phyloP scores from a whole-genome alignment of 192 early-diverging fungal species.

The Coemansia sp. region DNA sequence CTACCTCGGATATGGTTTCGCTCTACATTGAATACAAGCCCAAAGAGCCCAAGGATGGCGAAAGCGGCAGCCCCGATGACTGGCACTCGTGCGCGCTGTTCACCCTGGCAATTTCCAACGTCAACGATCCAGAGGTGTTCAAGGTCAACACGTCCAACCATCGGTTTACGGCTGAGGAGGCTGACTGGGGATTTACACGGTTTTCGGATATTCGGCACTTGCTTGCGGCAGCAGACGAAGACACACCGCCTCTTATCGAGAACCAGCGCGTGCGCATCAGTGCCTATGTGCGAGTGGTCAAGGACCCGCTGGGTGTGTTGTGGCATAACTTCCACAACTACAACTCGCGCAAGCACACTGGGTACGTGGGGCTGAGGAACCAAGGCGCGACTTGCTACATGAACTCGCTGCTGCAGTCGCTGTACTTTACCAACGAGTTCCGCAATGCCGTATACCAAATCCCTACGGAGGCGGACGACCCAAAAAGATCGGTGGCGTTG shows the following conservation, averaged over 20 bases:
- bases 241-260: constrained; percentile 62
- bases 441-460: constrained; percentile 91
- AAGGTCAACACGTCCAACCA: constrained; percentile 64
- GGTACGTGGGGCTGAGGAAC: constrained; percentile 92
- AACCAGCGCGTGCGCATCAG: constrained; percentile 64
- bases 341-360: constrained; percentile 86
- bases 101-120: constrained; percentile 72
- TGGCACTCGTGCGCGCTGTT: constrained; percentile 89
- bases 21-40: constrained; percentile 87
- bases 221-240: constrained; percentile 32
- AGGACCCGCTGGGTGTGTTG: constrained; percentile 86
- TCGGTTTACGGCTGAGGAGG: constrained; percentile 75
- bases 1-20: constrained; percentile 63
- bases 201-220: constrained; percentile 61
- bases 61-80: constrained; percentile 19
- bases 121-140: constrained; percentile 62
- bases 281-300: constrained; percentile 70
- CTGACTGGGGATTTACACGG: constrained; percentile 95
- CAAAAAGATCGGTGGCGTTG: constrained; percentile 79
- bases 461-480: constrained; percentile 86
- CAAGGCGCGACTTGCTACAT: constrained; percentile 99
- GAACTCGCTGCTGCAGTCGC: constrained; percentile 95
- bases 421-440: constrained; percentile 93
- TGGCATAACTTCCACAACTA: constrained; percentile 96
- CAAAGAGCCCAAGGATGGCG: constrained; percentile 40